A percentile compares a stretch with the other conserved stretches of the same genome.
Evolutionary conservation across 2,329 filamentous ascomycete species (phyloP).

Genomic region (Dactylonectria estremocensis): DNA sequence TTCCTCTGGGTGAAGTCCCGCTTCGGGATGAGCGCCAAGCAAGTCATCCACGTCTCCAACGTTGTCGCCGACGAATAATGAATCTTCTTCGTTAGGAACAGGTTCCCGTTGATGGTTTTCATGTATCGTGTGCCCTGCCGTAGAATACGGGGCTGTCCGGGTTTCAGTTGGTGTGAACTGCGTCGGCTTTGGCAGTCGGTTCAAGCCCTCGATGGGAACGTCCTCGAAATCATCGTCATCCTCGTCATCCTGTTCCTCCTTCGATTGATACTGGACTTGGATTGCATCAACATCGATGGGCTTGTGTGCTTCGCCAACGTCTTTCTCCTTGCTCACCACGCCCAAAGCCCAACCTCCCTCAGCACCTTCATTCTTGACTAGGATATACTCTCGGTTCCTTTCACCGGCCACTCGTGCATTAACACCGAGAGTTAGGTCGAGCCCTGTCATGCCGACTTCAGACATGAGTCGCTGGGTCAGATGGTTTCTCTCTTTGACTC

Average conservation of each 20-base stretch:
- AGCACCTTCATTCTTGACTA: constrained; percentile 95
- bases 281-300: constrained; percentile 91
- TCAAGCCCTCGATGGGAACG: constrained; percentile 91
- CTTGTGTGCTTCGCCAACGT: constrained; percentile 84
- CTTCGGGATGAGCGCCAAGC: constrained; percentile 53
- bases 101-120: constrained; percentile 33
- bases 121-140: constrained; percentile 49
- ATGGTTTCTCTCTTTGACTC: constrained; percentile 92
- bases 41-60: constrained; percentile 42
- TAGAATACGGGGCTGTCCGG: constrained; percentile 47
- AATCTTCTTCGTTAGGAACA: constrained; percentile 58
- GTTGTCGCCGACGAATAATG: constrained; percentile 62
- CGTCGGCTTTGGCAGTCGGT: constrained; percentile 78
- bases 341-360: constrained; percentile 97
- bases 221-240: constrained; percentile 91
- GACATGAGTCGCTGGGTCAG: constrained; percentile 96
- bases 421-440: constrained; percentile 78
- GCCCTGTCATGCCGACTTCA: constrained; percentile 88
- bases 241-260: constrained; percentile 74
- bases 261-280: constrained; percentile 69
- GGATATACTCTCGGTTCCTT: constrained; percentile 91
- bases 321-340: constrained; percentile 89
- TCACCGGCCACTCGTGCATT: constrained; percentile 84
- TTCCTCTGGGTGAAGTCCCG: constrained; percentile 57
- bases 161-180: constrained; percentile 40